Percentiles rank a stretch among this genome's conserved stretches.
These are phyloP conservation scores for Luzula sylvatica DNA, from an alignment of 176 grass and related monocot genomes.

Conservation along the genomic window DNA sequence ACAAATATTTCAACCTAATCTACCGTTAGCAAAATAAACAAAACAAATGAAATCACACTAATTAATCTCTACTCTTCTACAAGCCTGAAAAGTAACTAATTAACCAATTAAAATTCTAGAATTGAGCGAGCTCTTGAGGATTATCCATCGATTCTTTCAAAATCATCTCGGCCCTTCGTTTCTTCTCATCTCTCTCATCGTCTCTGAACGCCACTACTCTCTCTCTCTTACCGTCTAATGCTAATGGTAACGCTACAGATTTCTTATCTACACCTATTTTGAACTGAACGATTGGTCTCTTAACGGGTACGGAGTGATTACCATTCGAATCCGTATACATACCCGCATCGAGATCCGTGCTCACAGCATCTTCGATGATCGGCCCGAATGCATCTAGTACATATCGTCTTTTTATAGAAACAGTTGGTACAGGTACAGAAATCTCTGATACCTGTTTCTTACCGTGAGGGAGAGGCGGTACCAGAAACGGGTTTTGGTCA, in stretches of 20 bases:
- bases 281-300: constrained; percentile 39
- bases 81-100: constrained; percentile 10
- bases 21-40: constrained; percentile 18
- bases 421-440: neutral
- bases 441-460: constrained; percentile 35
- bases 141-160: constrained; percentile 40
- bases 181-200: constrained; percentile 46
- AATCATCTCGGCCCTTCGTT: constrained; percentile 49
- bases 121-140: constrained; percentile 30
- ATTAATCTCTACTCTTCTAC: constrained; percentile 21
- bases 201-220: constrained; percentile 27
- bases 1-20: constrained; percentile 16
- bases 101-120: constrained; percentile 21
- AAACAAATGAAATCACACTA: constrained; percentile 21
- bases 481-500: constrained; percentile 32
- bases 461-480: constrained; percentile 15
- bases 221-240: constrained; percentile 6
- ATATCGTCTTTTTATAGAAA: constrained; percentile 18
- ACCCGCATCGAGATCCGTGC: constrained; percentile 14
- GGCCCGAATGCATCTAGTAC: constrained; percentile 40
- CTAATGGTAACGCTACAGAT: constrained; percentile 21
- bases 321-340: neutral
- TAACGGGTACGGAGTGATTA: constrained; percentile 21
- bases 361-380: constrained; percentile 28
- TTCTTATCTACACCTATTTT: constrained; percentile 39